Conservation (phyloP, 192 early-diverging fungal genomes). For the Entomortierella chlamydospora region DNA sequence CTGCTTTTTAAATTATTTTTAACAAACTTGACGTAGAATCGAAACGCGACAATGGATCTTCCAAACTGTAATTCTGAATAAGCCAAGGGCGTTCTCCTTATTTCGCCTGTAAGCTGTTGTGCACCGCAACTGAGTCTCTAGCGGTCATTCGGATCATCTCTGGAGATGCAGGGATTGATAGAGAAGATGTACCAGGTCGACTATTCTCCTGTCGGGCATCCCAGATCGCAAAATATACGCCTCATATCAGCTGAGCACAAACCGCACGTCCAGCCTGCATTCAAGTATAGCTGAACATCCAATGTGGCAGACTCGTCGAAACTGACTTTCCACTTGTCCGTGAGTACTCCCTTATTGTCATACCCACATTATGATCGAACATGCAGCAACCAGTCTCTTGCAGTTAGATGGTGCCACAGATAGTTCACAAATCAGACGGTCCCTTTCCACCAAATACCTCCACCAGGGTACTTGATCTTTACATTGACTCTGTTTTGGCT, state of each 20-base stretch:
- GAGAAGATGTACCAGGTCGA: constrained; percentile 58
- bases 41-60: too few relatives aligned
- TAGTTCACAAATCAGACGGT: constrained; percentile 69
- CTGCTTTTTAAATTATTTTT: too few relatives aligned
- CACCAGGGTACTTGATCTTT: constrained; percentile 86
- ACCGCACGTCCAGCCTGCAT: constrained; percentile 76
- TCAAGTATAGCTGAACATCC: constrained; percentile 67
- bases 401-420: constrained; percentile 77
- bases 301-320: constrained; percentile 71
- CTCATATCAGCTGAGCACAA: constrained; percentile 75
- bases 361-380: constrained; percentile 88
- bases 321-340: constrained; percentile 80
- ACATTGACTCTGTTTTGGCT: constrained; percentile 73
- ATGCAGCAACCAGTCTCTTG: constrained; percentile 74
- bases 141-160: constrained; percentile 81
- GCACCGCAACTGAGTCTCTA: constrained; percentile 68
- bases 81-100: constrained; percentile 53
- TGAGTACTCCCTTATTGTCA: constrained; percentile 78
- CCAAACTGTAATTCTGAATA: not conserved
- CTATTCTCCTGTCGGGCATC: constrained; percentile 73
- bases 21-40: too few relatives aligned
- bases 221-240: constrained; percentile 82
- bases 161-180: constrained; percentile 82
- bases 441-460: constrained; percentile 90
- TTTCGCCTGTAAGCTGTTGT: constrained; percentile 49